phyloP scores from a whole-genome alignment of 1,284 basidiomycete species.

The Rhodotorula sp. region DNA sequence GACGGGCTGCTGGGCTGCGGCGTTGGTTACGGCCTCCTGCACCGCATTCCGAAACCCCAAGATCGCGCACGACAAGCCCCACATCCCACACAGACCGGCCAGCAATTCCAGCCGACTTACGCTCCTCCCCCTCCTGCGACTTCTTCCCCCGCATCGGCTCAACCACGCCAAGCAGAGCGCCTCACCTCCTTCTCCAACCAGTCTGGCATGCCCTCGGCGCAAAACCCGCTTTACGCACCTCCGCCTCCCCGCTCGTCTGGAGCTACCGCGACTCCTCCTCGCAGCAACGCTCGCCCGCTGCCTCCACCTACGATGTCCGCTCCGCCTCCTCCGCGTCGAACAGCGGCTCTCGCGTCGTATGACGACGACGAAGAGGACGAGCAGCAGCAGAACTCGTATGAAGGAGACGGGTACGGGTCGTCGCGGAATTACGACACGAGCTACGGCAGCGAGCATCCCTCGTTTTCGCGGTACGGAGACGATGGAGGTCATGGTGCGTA shows the following conservation, averaged over 20 bases:
- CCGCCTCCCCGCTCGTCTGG: not conserved
- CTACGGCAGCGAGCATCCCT: slow-evolving; percentile 5
- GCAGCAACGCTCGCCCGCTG: not conserved
- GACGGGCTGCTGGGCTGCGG: slow-evolving; percentile 90
- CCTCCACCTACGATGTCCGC: not conserved
- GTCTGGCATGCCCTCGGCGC: not conserved
- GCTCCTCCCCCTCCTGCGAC: not conserved
- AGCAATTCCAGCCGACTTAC: not conserved
- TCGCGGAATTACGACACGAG: not conserved
- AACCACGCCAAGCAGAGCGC: not conserved
- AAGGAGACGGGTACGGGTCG: not conserved
- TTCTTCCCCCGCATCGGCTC: not conserved
- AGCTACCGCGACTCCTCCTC: not conserved
- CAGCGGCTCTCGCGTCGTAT: slow-evolving; percentile 8
- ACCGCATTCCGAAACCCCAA: slow-evolving; percentile 70
- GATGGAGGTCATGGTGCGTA: slow-evolving; percentile 3
- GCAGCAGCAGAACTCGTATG: not conserved
- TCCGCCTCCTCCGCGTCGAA: slow-evolving; percentile 4
- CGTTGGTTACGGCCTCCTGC: slow-evolving; percentile 77
- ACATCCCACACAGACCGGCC: not conserved
- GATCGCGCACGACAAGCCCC: slow-evolving; percentile 3
- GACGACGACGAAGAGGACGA: not conserved
- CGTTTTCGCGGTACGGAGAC: slow-evolving; percentile 4
- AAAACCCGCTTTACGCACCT: slow-evolving; percentile 7
- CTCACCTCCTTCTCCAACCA: slow-evolving; percentile 7